Evolutionary conservation across 1,284 basidiomycete species (phyloP), one percentile per base, ranked within the genome.

Genomic region (Golubevia sp.): DNA sequence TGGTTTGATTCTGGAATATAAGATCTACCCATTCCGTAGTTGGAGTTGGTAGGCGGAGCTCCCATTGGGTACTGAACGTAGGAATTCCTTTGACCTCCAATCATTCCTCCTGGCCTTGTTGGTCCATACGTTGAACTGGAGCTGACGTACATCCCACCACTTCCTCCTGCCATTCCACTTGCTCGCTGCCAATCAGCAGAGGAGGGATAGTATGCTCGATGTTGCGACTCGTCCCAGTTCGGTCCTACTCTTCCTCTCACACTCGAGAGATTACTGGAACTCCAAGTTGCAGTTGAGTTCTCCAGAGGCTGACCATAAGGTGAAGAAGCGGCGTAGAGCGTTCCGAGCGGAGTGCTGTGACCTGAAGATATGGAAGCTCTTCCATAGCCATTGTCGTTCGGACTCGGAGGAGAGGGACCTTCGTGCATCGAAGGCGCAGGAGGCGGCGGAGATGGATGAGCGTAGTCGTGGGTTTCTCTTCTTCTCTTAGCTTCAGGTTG

Each of bases 71-170:
- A 44, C 26, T 26, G 24, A n/a, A n/a, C n/a, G n/a, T n/a, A n/a
- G 27, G 30, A 8, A 20, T 34, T 49, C 24, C 25, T 21, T 18
- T 57, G 27, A 24, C 18, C 4, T 20, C 49, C 55, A 25, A 53
- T 53, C 24, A 25, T 53, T 25, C 51, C 51, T 13, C 55, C 24
- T 13, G 15, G 23, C 23, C 55, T 27, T 1, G 55, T 38, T 25
- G 44, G 7, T 2, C 57, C 48, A 25, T 50, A 34, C 44, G 38
- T 52, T 49, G 57, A 53, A n/a, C n/a, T n/a, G 11, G 57, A 59
- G 13, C 57, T 44, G 18, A 44, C 38, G 38, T 44, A 44, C 38
- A 44, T 44, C 18, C 38, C 38, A 44, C 38, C 38, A 44, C 38
- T 18, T 44, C 38, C 38, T 13, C 18, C 11, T 13, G 11, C 38